These are phyloP conservation scores for Blastocystis sp. DNA, from an alignment of 352 stramenopile species.

Conservation along the genomic window DNA sequence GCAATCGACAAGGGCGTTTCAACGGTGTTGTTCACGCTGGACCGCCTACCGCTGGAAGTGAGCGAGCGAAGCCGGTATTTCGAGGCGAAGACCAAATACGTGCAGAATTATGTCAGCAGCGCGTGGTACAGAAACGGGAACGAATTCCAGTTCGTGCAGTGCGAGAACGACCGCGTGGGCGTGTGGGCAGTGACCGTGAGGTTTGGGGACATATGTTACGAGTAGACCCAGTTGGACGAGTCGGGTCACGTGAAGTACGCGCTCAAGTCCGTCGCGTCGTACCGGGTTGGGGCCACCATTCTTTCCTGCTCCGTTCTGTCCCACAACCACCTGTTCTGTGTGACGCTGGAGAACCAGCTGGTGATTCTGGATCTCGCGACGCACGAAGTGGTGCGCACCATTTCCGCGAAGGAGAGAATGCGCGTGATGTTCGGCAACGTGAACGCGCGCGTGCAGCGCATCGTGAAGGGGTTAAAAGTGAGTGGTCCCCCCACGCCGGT, in stretches of 20 bases:
- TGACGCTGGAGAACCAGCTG: background rate
- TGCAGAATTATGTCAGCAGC: constrained; percentile 16
- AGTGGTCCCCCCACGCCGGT: background rate
- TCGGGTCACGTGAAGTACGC: constrained; percentile 2
- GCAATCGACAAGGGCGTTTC: background rate
- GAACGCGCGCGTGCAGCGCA: background rate
- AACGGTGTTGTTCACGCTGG: background rate
- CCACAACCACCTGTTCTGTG: background rate
- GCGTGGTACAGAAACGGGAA: constrained; percentile 21
- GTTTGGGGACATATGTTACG: background rate
- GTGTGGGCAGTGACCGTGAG: constrained; percentile 4
- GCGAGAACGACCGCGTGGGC: constrained; percentile 10
- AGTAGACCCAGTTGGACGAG: constrained; percentile 18
- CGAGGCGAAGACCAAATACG: constrained; percentile 27
- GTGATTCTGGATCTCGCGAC: background rate
- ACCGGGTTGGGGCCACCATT: background rate
- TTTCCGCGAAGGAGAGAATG: constrained; percentile 3
- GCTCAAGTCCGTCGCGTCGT: background rate
- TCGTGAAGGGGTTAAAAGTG: background rate
- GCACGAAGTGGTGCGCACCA: background rate
- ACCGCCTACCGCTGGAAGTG: background rate
- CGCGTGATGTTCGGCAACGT: constrained; percentile 44
- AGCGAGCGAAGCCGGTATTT: background rate
- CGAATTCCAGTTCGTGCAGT: constrained; percentile 42
- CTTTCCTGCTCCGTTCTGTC: background rate